Evolutionary conservation across 116 monocot species (phyloP), one percentile per base, ranked within the genome.

Genomic region (Cymodocea nodosa): DNA sequence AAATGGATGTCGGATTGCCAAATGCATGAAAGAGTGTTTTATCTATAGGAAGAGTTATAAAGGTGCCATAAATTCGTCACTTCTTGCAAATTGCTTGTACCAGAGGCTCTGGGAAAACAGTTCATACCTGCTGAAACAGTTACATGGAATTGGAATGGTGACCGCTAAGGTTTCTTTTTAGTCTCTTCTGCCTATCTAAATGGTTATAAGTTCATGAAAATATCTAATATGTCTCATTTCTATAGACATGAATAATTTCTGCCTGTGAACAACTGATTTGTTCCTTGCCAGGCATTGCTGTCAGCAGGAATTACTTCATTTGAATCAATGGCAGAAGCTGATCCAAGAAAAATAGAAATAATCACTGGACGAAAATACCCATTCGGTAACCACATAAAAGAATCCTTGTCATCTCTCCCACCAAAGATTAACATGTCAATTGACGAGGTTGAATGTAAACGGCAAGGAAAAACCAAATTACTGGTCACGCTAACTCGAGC

Each of bases 61-160:
- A 69, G 92, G 87, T 52, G 70, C 92, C 23, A 57, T 89, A 53
- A 98, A 63, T 76, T 80, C 92, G 4, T 76, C 79, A 51, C 66
- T 98, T 73, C 79, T 98, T 66, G 84, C 92, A 16, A 92, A 92
- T 78, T 89, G 82, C 66, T 66, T 98, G 52, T 68, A 84, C 75
- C 98, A 98, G 60, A 85, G 80, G 64, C 78, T 98, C 52, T 98
- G 98, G 98, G 89, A 98, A 58, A 80, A 72, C 61, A 92, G 98
- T 61, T 80, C 77, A n/a, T 98, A 83, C 57, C 71, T 92, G 69
- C 79, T 98, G 68, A 92, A 86, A 80, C 98, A 98, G 73, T 79
- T 98, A 34, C 72, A 92, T 74, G 98, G 98, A 60, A 98, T 98
- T 74, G 98, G 98, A 72, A 98, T 98, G 80, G 86, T 98, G 53